phyloP scores from a whole-genome alignment of 768 basidiomycete genomes.

The Trametes cingulata region DNA sequence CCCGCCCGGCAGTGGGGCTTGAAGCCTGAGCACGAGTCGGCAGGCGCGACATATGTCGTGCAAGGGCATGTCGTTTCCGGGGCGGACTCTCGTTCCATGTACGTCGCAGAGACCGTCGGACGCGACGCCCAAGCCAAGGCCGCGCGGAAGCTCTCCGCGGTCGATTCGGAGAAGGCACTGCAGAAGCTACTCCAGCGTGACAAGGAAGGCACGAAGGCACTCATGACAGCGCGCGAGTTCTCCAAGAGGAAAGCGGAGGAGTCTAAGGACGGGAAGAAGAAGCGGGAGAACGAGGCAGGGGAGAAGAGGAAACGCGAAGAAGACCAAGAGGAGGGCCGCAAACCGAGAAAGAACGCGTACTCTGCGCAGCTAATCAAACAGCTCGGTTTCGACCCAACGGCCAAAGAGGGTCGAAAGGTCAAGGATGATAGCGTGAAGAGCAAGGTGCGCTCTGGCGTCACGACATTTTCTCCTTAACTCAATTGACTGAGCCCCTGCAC shows the following conservation, averaged over 20 bases:
- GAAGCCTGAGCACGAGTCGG: slow-evolving; percentile 47
- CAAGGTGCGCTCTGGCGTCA: slow-evolving; percentile 48
- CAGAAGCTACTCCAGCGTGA: slow-evolving; percentile 63
- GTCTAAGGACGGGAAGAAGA: slow-evolving; percentile 24
- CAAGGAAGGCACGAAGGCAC: slow-evolving; percentile 65
- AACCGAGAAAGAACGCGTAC: slow-evolving; percentile 49
- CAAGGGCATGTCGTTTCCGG: slow-evolving; percentile 74
- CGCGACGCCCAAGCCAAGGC: slow-evolving; percentile 79
- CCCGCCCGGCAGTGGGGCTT: slow-evolving; percentile 77
- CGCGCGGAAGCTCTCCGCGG: slow-evolving; percentile 57
- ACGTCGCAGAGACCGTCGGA: slow-evolving; percentile 70
- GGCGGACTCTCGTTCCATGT: slow-evolving; percentile 42
- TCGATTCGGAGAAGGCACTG: slow-evolving; percentile 62
- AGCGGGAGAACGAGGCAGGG: slow-evolving; percentile 18
- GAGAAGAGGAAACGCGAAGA: slow-evolving; percentile 16
- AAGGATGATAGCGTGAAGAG: slow-evolving; percentile 42
- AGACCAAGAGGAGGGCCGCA: slow-evolving; percentile 22
- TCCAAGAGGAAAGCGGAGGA: slow-evolving; percentile 31
- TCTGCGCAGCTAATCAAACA: slow-evolving; percentile 66
- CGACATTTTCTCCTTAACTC: not conserved
- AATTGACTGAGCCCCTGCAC: not conserved
- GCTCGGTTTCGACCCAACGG: slow-evolving; percentile 79
- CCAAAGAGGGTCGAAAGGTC: slow-evolving; percentile 50
- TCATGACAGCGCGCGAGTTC: slow-evolving; percentile 60
- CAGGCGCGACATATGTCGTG: slow-evolving; percentile 72